These are phyloP conservation scores for Psilocybe cubensis DNA, from an alignment of 768 basidiomycete species.

Conservation along the genomic window DNA sequence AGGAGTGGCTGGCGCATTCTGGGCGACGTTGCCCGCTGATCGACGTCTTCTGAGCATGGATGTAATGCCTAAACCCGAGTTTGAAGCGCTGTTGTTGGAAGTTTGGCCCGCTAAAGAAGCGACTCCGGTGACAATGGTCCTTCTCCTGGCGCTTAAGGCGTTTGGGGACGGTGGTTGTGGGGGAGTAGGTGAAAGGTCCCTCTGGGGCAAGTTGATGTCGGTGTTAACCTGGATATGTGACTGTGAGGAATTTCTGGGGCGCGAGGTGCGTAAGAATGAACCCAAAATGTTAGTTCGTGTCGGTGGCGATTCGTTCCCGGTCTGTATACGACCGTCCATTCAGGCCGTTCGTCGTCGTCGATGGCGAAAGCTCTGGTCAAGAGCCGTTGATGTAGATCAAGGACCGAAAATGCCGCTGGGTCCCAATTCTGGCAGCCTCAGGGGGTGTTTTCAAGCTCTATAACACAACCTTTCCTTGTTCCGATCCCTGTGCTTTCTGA, in stretches of 20 bases:
- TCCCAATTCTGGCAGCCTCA: conserved; percentile 8
- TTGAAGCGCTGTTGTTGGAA: conserved; percentile 27
- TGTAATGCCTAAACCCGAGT: conserved; percentile 48
- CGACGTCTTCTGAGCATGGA: conserved; percentile 71
- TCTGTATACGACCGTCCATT: conserved; percentile 32
- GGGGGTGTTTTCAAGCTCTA: conserved; percentile 3
- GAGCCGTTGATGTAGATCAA: conserved; percentile 5
- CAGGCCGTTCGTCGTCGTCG: conserved; percentile 14
- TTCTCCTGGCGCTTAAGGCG: conserved; percentile 23
- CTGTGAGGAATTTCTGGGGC: conserved; percentile 63
- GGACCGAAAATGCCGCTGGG: conserved; percentile 3
- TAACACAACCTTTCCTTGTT: neutral
- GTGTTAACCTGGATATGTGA: conserved; percentile 51
- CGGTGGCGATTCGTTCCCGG: conserved; percentile 45
- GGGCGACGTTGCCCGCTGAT: conserved; percentile 58
- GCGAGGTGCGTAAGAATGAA: conserved; percentile 71
- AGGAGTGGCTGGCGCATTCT: conserved; percentile 24
- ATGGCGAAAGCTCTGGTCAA: neutral
- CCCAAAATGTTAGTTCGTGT: conserved; percentile 70
- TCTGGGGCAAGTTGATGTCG: conserved; percentile 27
- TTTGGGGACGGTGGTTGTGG: conserved; percentile 40
- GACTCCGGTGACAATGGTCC: conserved; percentile 40
- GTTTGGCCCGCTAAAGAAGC: conserved; percentile 26
- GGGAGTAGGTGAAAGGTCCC: conserved; percentile 49
- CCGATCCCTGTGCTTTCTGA: neutral